Evolutionary conservation across 148 eudicot species (phyloP).

Genomic region (Oxyria digyna): DNA sequence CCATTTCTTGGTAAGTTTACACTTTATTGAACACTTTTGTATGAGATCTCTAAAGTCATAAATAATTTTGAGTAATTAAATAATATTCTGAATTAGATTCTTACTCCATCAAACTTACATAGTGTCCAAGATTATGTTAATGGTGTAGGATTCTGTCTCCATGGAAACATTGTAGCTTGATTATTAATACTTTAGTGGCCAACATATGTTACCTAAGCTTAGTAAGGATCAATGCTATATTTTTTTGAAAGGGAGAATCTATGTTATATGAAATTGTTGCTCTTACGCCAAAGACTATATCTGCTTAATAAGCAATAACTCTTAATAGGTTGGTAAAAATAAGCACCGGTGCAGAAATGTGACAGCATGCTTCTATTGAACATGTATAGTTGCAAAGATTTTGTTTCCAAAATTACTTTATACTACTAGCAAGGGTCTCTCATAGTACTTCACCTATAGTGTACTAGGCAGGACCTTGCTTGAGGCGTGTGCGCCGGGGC

Average conservation of each 20-base stretch:
- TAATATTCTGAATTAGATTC: neutral
- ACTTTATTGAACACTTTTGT: neutral
- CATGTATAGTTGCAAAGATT: neutral
- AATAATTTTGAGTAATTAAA: neutral
- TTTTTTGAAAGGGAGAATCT: too few species aligned
- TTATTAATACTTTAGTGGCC: neutral
- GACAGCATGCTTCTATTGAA: neutral
- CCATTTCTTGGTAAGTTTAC: neutral
- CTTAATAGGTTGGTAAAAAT: neutral
- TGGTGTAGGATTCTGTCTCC: neutral
- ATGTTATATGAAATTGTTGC: neutral
- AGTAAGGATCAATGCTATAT: neutral
- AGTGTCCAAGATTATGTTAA: neutral
- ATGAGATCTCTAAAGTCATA: neutral
- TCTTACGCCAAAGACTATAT: neutral
- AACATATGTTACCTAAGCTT: neutral
- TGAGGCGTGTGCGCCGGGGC: neutral
- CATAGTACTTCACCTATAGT: neutral
- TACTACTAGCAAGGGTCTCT: neutral
- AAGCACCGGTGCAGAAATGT: neutral
- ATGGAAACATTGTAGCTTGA: neutral
- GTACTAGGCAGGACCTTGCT: neutral
- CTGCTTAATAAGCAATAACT: neutral
- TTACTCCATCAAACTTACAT: neutral
- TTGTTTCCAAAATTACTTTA: neutral